These are phyloP conservation scores for Huntiella bhutanensis DNA, from an alignment of 2,329 filamentous ascomycete genomes.

Conservation along the genomic window DNA sequence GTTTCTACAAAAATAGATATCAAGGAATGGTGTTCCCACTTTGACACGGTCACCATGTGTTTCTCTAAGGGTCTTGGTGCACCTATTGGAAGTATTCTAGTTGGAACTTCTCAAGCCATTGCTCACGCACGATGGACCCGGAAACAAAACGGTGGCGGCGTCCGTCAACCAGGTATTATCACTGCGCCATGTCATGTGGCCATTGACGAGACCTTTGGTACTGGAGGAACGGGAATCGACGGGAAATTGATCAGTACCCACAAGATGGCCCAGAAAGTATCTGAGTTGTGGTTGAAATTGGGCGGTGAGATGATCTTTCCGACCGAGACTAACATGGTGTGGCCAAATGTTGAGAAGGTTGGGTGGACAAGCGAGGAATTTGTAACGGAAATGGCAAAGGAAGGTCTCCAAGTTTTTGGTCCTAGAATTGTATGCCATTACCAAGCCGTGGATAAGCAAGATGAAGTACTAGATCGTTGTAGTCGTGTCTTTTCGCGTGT, in stretches of 20 bases:
- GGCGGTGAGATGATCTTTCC: constrained; percentile 52
- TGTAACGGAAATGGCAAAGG: constrained; percentile 21
- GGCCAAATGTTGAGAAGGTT: constrained; percentile 52
- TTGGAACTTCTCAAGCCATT: constrained; percentile 26
- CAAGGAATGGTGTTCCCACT: constrained; percentile 45
- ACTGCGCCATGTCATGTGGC: constrained; percentile 53
- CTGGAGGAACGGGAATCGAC: constrained; percentile 21
- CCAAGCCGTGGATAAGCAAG: constrained; percentile 42
- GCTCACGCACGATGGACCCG: constrained; percentile 27
- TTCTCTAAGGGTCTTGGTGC: constrained; percentile 72
- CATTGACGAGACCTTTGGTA: constrained; percentile 31
- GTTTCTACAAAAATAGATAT: constrained; percentile 49
- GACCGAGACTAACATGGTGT: constrained; percentile 84
- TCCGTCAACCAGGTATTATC: constrained; percentile 54
- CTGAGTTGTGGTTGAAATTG: constrained; percentile 48
- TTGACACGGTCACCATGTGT: constrained; percentile 60
- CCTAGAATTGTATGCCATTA: constrained; percentile 30
- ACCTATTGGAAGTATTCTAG: constrained; percentile 58
- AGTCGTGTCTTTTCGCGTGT: too few species aligned
- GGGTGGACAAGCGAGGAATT: constrained; percentile 25
- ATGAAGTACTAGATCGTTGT: constrained; percentile 33
- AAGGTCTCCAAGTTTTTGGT: constrained; percentile 24
- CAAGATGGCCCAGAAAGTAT: constrained; percentile 41
- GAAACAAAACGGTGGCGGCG: constrained; percentile 56
- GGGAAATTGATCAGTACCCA: constrained; percentile 44